Conservation (phyloP, 768 basidiomycete genomes). For the Serendipita vermifera region DNA sequence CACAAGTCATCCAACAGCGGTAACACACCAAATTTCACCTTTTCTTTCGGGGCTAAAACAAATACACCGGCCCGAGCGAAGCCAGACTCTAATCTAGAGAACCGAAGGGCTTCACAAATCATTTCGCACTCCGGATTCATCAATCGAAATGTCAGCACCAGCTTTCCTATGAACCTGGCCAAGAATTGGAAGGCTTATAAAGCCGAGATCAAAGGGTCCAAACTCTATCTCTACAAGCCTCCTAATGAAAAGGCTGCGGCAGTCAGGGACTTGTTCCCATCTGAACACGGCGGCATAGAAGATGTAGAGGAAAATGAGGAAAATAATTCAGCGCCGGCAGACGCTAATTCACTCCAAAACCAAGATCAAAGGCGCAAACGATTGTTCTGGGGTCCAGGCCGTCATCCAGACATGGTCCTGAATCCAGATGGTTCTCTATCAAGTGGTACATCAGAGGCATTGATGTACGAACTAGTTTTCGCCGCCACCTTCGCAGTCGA, state of each 20-base stretch:
- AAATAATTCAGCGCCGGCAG: slow-evolving; percentile 8
- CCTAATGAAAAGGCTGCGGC: slow-evolving; percentile 52
- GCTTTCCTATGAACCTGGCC: slow-evolving; percentile 23
- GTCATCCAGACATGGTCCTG: slow-evolving; percentile 56
- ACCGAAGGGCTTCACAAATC: slow-evolving; percentile 46
- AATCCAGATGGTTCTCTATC: slow-evolving; percentile 32
- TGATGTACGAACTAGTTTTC: slow-evolving; percentile 71
- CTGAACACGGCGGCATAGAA: slow-evolving; percentile 28
- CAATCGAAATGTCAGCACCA: slow-evolving; percentile 44
- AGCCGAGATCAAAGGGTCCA: slow-evolving; percentile 69
- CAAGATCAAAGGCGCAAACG: slow-evolving; percentile 39
- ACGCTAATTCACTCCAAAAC: not conserved
- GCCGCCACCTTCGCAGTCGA: slow-evolving; percentile 45
- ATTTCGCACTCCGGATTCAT: slow-evolving; percentile 63
- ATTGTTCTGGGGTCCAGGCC: slow-evolving; percentile 63
- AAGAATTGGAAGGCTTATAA: slow-evolving; percentile 86
- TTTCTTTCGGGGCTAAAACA: slow-evolving; percentile 1
- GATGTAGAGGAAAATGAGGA: slow-evolving; percentile 24
- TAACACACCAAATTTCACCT: not conserved
- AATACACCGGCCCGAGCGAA: not conserved
- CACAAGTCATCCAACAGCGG: not conserved
- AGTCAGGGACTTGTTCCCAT: slow-evolving; percentile 64
- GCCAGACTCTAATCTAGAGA: not conserved
- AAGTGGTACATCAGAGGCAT: slow-evolving; percentile 63
- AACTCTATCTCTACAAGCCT: slow-evolving; percentile 77